A percentile compares a stretch with the other conserved stretches of the same genome.
phyloP scores from a whole-genome alignment of 2,329 filamentous ascomycete genomes.

The Cyanodermella asteris region DNA sequence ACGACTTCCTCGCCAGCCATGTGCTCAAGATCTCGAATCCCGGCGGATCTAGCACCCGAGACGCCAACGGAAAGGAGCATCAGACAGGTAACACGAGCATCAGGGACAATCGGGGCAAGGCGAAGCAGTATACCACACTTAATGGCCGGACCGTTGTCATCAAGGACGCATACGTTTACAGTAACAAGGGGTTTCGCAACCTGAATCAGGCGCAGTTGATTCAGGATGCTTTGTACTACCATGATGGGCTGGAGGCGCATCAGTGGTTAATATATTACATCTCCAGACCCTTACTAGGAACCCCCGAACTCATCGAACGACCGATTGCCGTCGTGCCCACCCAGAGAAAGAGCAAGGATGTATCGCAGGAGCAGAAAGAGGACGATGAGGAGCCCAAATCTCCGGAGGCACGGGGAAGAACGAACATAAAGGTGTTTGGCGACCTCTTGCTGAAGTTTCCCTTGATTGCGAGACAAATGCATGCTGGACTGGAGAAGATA shows the following conservation, averaged over 20 bases:
- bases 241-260: slow-evolving; percentile 67
- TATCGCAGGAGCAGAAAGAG: too few relatives aligned
- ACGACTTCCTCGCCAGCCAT: slow-evolving; percentile 94
- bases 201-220: slow-evolving; percentile 76
- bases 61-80: slow-evolving; percentile 25
- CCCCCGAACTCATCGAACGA: slow-evolving; percentile 48
- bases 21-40: slow-evolving; percentile 59
- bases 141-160: slow-evolving; percentile 87
- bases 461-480: slow-evolving; percentile 91
- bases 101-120: slow-evolving; percentile 75
- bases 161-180: slow-evolving; percentile 82
- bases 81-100: slow-evolving; percentile 30
- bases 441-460: slow-evolving; percentile 82
- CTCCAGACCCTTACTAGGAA: slow-evolving; percentile 65
- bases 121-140: slow-evolving; percentile 78
- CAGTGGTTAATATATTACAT: slow-evolving; percentile 97
- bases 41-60: slow-evolving; percentile 22
- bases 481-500: slow-evolving; percentile 66
- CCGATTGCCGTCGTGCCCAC: slow-evolving; percentile 9
- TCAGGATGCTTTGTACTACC: slow-evolving; percentile 68
- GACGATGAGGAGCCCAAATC: too few relatives aligned
- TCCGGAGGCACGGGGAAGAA: too few relatives aligned
- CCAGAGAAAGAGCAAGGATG: slow-evolving; percentile 7
- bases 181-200: slow-evolving; percentile 91
- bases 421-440: slow-evolving; percentile 71